Evolutionary conservation across 2,329 filamentous ascomycete species (phyloP), one percentile per base, ranked within the genome.

Genomic region (Cytospora paraplurivora): DNA sequence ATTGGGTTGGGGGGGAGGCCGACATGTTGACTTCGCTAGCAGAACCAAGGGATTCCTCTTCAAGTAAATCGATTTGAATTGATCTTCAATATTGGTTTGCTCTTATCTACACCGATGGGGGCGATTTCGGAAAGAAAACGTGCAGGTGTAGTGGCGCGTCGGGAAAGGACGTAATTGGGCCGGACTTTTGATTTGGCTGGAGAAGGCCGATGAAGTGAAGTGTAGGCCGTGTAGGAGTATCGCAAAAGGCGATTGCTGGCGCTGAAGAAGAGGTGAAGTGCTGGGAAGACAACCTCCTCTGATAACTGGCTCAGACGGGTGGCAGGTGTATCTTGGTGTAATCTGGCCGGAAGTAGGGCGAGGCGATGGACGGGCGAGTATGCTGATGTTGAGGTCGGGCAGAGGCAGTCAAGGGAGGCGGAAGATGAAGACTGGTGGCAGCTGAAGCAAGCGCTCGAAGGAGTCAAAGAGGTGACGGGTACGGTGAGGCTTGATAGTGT

Each of bases 61-160:
- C 77, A 51, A 35, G 34, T 62, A 62, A 34, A 50, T 67, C 64
- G 68, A 62, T 81, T 77, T 85, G 81, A 79, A 81, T 83, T 85
- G 81, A 76, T 63, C 34, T 69, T 62, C 71, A 70, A 71, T 62
- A 67, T 63, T 72, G 69, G 66, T 67, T 69, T 77, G 75, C 76
- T 70, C 71, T 81, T 92, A 92, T 91, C 84, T 93, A 93, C 90
- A 93, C 91, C 91, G 76, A 67, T 87, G 82, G 85, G 59, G 85
- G 86, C 84, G 64, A 63, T 87, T 88, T 90, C 89, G 84, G 81
- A 92, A 93, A 82, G 89, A 93, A 93, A 94, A 93, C 89, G 88
- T 91, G 91, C 89, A 92, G 90, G 89, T 93, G 90, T 80, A 85
- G 82, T 84, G 83, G 78, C 76, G 79, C 75, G 75, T 77, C 76